Evolutionary conservation across 2,329 filamentous ascomycete genomes (phyloP).

Genomic region (Nemania abortiva): DNA sequence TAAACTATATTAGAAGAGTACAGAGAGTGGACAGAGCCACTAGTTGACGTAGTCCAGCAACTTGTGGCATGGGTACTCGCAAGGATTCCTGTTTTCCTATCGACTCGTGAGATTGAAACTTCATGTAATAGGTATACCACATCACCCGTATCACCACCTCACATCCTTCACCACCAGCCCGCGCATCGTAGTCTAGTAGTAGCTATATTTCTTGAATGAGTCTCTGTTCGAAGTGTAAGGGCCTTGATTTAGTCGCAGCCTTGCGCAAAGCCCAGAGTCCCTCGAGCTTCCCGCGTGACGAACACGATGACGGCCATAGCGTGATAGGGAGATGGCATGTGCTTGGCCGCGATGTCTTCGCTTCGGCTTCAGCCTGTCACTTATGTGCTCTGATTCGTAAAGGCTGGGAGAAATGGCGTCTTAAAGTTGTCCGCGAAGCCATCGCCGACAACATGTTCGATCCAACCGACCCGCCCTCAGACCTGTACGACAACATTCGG

Average conservation of each 20-base stretch:
- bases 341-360: constrained; percentile 18
- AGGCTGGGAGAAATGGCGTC: constrained; percentile 24
- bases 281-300: background rate
- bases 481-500: constrained; percentile 14
- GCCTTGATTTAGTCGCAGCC: constrained; percentile 13
- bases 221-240: constrained; percentile 6
- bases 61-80: too few species aligned
- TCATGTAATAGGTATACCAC: too few species aligned
- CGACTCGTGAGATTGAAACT: too few species aligned
- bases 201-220: background rate
- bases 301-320: background rate
- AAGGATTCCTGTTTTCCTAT: too few species aligned
- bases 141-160: too few species aligned
- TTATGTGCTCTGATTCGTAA: constrained; percentile 10
- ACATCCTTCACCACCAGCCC: too few species aligned
- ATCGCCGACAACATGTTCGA: constrained; percentile 6
- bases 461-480: background rate
- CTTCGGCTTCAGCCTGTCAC: constrained; percentile 3
- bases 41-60: too few species aligned
- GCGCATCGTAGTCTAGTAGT: too few species aligned
- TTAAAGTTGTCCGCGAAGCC: constrained; percentile 5
- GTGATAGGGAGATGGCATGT: constrained; percentile 12
- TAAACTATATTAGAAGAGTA: too few species aligned
- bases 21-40: too few species aligned
- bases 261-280: background rate